These are phyloP conservation scores for Pseudopyricularia javanii DNA, from an alignment of 2,329 filamentous ascomycete species.

Conservation along the genomic window DNA sequence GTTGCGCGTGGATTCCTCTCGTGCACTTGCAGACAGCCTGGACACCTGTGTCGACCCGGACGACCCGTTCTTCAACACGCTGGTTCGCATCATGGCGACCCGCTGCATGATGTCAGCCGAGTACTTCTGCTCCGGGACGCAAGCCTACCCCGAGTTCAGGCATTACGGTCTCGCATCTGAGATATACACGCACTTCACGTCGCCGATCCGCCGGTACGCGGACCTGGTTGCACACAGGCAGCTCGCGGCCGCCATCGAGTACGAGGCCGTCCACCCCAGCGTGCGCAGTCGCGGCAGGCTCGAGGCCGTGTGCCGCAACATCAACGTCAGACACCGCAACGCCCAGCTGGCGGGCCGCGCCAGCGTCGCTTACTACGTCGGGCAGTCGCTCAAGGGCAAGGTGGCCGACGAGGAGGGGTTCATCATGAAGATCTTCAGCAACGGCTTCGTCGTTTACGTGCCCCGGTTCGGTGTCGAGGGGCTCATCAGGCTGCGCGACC, in stretches of 20 bases:
- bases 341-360: slow-evolving; percentile 91
- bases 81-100: slow-evolving; percentile 93
- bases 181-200: slow-evolving; percentile 98
- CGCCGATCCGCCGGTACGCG: slow-evolving; percentile 93
- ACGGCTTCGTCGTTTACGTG: slow-evolving; percentile 94
- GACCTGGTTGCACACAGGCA: slow-evolving; percentile 81
- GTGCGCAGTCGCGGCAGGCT: slow-evolving; percentile 74
- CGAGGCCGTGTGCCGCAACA: slow-evolving; percentile 93
- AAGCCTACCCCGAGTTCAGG: slow-evolving; percentile 85
- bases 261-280: slow-evolving; percentile 72
- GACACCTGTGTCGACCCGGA: slow-evolving; percentile 67
- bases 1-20: slow-evolving; percentile 73
- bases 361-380: slow-evolving; percentile 95
- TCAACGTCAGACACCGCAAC: slow-evolving; percentile 94
- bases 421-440: slow-evolving; percentile 94
- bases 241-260: slow-evolving; percentile 82
- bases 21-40: slow-evolving; percentile 85
- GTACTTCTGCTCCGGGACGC: slow-evolving; percentile 92
- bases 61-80: slow-evolving; percentile 96
- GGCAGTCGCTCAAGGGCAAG: slow-evolving; percentile 77
- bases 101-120: slow-evolving; percentile 99
- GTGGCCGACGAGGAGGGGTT: slow-evolving; percentile 79
- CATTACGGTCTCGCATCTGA: slow-evolving; percentile 94
- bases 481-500: slow-evolving; percentile 73
- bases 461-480: slow-evolving; percentile 93